A percentile compares a stretch with the other conserved stretches of the same genome.
These are phyloP conservation scores for Trypanosoma conorhini DNA, from an alignment of 208 protist species.

Conservation along the genomic window DNA sequence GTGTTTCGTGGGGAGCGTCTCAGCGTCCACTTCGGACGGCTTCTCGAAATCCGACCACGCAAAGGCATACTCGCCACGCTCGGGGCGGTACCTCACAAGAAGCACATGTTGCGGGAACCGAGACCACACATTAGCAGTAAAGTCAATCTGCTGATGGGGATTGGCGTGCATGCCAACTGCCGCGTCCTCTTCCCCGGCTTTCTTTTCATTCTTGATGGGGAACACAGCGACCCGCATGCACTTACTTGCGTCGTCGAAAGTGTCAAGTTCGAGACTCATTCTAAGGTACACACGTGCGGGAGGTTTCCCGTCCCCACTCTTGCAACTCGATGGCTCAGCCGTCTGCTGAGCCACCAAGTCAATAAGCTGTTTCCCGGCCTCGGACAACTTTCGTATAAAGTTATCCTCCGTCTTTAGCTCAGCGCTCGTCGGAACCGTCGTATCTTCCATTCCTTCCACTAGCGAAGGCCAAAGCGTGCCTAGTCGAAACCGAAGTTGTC, in stretches of 20 bases:
- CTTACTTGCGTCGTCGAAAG: not conserved
- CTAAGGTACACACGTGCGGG: conserved; percentile 23
- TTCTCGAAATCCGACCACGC: conserved; percentile 10
- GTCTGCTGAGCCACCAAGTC: conserved; percentile 16
- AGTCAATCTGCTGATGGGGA: conserved; percentile 19
- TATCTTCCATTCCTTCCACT: not conserved
- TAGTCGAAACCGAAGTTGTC: conserved; percentile 48
- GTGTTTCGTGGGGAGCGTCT: not conserved
- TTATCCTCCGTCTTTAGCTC: conserved; percentile 12
- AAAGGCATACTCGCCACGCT: not conserved
- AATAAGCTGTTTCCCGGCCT: conserved; percentile 18
- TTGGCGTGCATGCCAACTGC: not conserved
- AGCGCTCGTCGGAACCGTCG: not conserved
- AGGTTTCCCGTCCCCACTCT: conserved; percentile 2
- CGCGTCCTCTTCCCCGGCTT: not conserved
- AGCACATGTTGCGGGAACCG: conserved; percentile 3
- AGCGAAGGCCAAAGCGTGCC: conserved; percentile 19
- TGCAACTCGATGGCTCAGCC: not conserved
- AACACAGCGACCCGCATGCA: conserved; percentile 14
- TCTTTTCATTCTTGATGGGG: conserved; percentile 9
- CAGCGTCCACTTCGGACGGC: not conserved
- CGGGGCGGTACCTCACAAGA: conserved; percentile 5
- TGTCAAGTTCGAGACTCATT: conserved; percentile 8
- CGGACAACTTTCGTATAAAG: conserved; percentile 15
- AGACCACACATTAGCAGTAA: conserved; percentile 16